Conservation (phyloP, 805 yeast genomes). For the Nadsonia fulvescens region DNA sequence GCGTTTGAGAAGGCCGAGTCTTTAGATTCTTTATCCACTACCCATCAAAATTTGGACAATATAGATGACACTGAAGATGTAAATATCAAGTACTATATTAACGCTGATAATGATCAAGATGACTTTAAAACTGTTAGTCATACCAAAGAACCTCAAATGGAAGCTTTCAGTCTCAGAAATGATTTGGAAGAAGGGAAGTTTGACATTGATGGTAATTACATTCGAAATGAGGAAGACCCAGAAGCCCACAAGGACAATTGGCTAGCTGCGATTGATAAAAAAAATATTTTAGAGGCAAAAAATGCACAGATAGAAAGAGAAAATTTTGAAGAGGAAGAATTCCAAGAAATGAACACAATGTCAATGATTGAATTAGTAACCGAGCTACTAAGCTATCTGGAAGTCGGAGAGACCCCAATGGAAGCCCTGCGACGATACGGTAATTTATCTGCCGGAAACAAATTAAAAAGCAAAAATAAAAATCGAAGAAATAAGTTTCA, state of each 20-base stretch:
- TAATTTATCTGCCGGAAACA: conserved; percentile 13
- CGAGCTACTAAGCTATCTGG: conserved; percentile 25
- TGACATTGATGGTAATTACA: conserved; percentile 43
- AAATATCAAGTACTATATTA: conserved; percentile 13
- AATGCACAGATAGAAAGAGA: conserved; percentile 18
- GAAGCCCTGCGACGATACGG: conserved; percentile 33
- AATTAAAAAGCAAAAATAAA: conserved; percentile 8
- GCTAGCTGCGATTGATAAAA: conserved; percentile 20
- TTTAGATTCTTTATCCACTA: too few relatives aligned
- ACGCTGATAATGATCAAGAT: conserved; percentile 9
- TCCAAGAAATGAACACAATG: too few relatives aligned
- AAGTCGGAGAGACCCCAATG: conserved; percentile 42
- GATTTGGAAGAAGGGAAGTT: conserved; percentile 43
- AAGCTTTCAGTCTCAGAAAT: conserved; percentile 40
- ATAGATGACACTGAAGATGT: conserved; percentile 16
- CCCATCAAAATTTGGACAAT: conserved; percentile 7
- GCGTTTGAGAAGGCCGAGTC: conserved; percentile 20
- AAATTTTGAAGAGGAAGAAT: conserved; percentile 6
- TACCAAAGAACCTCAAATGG: conserved; percentile 26
- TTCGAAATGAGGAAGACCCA: conserved; percentile 23
- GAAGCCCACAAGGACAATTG: conserved; percentile 23
- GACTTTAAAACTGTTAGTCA: conserved; percentile 9
- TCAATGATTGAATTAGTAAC: conserved; percentile 13
- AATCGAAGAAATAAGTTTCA: too few relatives aligned
- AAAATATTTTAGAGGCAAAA: conserved; percentile 22